Evolutionary conservation across 2,329 filamentous ascomycete genomes (phyloP).

Genomic region (Ophiostoma populinum): DNA sequence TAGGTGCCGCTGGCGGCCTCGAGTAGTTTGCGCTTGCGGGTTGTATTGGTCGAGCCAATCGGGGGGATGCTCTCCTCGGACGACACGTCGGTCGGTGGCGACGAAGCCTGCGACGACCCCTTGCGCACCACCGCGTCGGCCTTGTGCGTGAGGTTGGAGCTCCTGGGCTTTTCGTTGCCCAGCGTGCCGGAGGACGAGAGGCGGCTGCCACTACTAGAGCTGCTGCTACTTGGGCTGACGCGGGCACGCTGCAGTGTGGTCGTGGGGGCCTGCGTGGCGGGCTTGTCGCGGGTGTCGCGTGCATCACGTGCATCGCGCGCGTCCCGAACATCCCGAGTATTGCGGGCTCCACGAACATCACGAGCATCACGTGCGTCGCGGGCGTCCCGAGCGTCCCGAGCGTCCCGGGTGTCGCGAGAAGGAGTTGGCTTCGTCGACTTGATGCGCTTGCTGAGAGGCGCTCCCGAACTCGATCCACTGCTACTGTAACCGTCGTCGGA

Average conservation of each 20-base stretch:
- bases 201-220: slow-evolving; percentile 1
- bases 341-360: background rate
- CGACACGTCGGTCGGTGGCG: slow-evolving; percentile 38
- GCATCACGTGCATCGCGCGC: background rate
- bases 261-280: background rate
- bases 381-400: background rate
- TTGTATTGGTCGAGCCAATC: slow-evolving; percentile 13
- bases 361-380: slow-evolving; percentile 1
- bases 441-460: slow-evolving; percentile 39
- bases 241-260: no score
- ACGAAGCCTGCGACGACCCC: slow-evolving; percentile 48
- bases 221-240: slow-evolving; percentile 8
- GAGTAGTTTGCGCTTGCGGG: slow-evolving; percentile 27
- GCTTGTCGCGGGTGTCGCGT: background rate
- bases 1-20: slow-evolving; percentile 6
- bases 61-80: slow-evolving; percentile 13
- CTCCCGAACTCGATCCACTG: slow-evolving; percentile 42
- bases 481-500: slow-evolving; percentile 36
- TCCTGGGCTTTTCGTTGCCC: background rate
- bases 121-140: slow-evolving; percentile 29
- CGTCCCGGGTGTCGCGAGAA: slow-evolving; percentile 5
- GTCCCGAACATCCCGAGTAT: slow-evolving; percentile 1
- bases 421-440: slow-evolving; percentile 21
- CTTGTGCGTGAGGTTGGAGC: background rate
- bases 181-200: background rate